Base-by-base conservation (phyloP, 73 alveolate genomes). In the Tetrahymena thermophila region DNA sequence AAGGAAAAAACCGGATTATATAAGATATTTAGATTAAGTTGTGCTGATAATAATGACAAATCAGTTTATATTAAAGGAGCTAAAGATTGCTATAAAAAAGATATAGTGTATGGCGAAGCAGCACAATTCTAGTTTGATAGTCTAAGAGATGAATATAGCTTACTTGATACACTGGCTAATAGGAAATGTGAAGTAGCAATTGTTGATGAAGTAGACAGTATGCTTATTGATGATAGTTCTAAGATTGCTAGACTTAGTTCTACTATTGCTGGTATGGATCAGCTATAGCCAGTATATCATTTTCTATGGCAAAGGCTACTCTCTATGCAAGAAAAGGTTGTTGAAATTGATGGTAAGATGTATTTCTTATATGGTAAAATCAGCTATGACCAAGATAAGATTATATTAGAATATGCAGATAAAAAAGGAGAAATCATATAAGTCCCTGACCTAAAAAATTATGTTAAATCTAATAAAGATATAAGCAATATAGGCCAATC, bases 61-160 rank as follows among this genome's bases (percentile, higher is more conserved):
- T 19, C 37, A 25, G 25, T 34, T 9, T 83, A 56, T 85, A 85
- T 71, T 71, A 43, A 85, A 58, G 97, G 95, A 10, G 37, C 40
- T 1, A 95, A 96, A 43, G 34, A 84, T 35, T 96, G 98, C 57
- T 97, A 97, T 95, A 83, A 56, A 93, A 83, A 96, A 84, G 96
- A 98, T 16, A 94, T 94, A 9, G 94, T 94, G 17, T 94, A 94
- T 38, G 96, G 96, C 4, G 35, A 94, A 34, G 94, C 37, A 35
- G 21, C 96, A 0, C n/a, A 94, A 83, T 94, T 94, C 58, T 13
- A 94, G 93, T 94, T 94, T 94, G 96, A 94, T 71, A 43, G n/a
- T 37, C 15, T 94, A 58, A 94, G 96, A 58, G 94, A 94, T 94
- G 37, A 94, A 35, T 28, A 94, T 40, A 94, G 95, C 85, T 28